These are phyloP conservation scores for Rhizopus arrhizus DNA, from an alignment of 371 early-diverging fungal species.

Conservation along the genomic window DNA sequence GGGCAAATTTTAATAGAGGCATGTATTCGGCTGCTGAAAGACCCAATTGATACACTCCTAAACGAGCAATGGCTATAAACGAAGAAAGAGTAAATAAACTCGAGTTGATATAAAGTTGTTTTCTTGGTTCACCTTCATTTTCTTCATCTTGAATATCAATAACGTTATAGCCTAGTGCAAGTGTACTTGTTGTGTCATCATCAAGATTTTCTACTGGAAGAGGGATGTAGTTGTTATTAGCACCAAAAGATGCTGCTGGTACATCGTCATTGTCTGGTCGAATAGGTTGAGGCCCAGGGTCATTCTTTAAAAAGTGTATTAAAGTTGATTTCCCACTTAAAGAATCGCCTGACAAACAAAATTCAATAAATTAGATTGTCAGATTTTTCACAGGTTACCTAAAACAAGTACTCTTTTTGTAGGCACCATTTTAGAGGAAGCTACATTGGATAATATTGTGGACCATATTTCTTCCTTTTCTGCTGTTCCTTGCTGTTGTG, in stretches of 20 bases:
- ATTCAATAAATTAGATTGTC: neutral
- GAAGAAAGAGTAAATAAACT: too few species aligned
- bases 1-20: conserved; percentile 75
- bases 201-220: conserved; percentile 58
- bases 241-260: conserved; percentile 37
- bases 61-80: conserved; percentile 67
- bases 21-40: conserved; percentile 73
- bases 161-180: conserved; percentile 83
- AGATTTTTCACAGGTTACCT: conserved; percentile 41
- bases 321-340: conserved; percentile 73
- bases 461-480: conserved; percentile 74
- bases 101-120: neutral
- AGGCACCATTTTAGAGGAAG: conserved; percentile 71
- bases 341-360: conserved; percentile 65
- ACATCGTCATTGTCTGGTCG: conserved; percentile 46
- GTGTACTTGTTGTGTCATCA: conserved; percentile 67
- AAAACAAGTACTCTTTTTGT: conserved; percentile 72
- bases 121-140: conserved; percentile 60
- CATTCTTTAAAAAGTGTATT: conserved; percentile 63
- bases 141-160: conserved; percentile 87
- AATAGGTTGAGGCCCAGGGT: conserved; percentile 45
- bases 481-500: conserved; percentile 11
- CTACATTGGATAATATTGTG: conserved; percentile 68
- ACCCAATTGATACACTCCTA: conserved; percentile 85
- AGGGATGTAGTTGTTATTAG: conserved; percentile 43